phyloP scores from a whole-genome alignment of 192 early-diverging fungal species.

The Allomyces macrogynus region DNA sequence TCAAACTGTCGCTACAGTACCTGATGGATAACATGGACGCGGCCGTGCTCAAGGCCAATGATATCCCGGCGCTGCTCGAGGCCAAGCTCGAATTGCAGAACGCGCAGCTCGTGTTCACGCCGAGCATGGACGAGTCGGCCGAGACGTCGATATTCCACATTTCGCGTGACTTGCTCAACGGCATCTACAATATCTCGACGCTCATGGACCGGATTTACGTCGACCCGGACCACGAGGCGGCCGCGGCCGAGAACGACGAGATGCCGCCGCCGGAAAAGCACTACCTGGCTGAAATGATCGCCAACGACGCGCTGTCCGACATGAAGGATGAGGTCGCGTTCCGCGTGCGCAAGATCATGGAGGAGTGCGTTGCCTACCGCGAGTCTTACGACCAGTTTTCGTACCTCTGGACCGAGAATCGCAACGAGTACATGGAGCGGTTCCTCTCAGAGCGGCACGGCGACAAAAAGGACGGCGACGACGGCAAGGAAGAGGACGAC shows the following conservation, averaged over 20 bases:
- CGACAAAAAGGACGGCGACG: constrained; percentile 13
- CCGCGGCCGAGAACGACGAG: constrained; percentile 9
- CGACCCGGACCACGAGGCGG: constrained; percentile 2
- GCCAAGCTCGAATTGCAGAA: constrained; percentile 36
- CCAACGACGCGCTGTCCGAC: constrained; percentile 19
- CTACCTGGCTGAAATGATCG: constrained; percentile 33
- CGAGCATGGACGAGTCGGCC: constrained; percentile 29
- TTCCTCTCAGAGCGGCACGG: constrained; percentile 20
- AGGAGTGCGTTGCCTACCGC: constrained; percentile 24
- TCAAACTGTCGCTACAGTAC: constrained; percentile 40
- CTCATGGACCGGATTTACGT: constrained; percentile 25
- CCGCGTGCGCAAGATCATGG: constrained; percentile 23
- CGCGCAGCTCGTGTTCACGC: constrained; percentile 31
- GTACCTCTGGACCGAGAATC: constrained; percentile 47
- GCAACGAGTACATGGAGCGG: constrained; percentile 41
- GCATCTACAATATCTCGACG: constrained; percentile 30
- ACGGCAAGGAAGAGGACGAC: constrained; percentile 1
- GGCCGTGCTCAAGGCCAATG: constrained; percentile 14
- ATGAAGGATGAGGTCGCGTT: constrained; percentile 18
- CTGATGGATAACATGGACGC: constrained; percentile 35
- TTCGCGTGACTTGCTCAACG: constrained; percentile 25
- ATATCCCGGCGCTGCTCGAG: constrained; percentile 34
- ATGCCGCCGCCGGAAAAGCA: constrained; percentile 15
- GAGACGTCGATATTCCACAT: constrained; percentile 19
- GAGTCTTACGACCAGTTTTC: constrained; percentile 39